Conservation (phyloP, 2,329 filamentous ascomycete species). For the Gaeumannomyces sp. region DNA sequence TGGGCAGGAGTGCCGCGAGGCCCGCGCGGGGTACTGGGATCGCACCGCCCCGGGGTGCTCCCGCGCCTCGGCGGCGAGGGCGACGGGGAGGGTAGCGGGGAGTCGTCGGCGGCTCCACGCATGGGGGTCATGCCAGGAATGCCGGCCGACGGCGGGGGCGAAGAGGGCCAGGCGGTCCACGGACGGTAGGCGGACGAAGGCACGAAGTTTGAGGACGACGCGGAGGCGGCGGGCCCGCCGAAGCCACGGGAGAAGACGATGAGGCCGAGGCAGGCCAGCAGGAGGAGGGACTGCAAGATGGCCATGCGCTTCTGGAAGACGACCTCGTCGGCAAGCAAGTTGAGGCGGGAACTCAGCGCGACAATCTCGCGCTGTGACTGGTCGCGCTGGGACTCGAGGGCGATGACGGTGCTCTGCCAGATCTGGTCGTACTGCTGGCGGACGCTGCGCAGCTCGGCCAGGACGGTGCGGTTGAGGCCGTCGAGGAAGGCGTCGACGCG, state of each 20-base stretch:
- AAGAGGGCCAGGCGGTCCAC: constrained; percentile 22
- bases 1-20: constrained; percentile 4
- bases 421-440: constrained; percentile 89
- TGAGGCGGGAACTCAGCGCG: constrained; percentile 73
- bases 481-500: constrained; percentile 79
- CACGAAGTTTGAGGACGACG: constrained; percentile 16
- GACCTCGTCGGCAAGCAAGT: constrained; percentile 88
- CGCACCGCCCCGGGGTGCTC: background rate
- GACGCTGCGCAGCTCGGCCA: constrained; percentile 71
- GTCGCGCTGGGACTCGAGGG: constrained; percentile 82
- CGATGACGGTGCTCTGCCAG: constrained; percentile 92
- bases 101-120: constrained; percentile 12
- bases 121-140: constrained; percentile 8
- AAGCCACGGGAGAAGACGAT: constrained; percentile 69
- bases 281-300: constrained; percentile 81
- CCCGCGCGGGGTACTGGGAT: background rate
- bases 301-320: constrained; percentile 84
- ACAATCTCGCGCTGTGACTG: constrained; percentile 77
- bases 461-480: constrained; percentile 79
- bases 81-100: constrained; percentile 8
- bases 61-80: constrained; percentile 8
- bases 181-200: constrained; percentile 15
- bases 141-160: constrained; percentile 17
- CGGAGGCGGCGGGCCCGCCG: constrained; percentile 22
- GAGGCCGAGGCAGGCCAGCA: constrained; percentile 79